Percentiles rank a stretch among this genome's conserved stretches.
Evolutionary conservation across 2,329 filamentous ascomycete species (phyloP).

Genomic region (Zymoseptoria brevis): DNA sequence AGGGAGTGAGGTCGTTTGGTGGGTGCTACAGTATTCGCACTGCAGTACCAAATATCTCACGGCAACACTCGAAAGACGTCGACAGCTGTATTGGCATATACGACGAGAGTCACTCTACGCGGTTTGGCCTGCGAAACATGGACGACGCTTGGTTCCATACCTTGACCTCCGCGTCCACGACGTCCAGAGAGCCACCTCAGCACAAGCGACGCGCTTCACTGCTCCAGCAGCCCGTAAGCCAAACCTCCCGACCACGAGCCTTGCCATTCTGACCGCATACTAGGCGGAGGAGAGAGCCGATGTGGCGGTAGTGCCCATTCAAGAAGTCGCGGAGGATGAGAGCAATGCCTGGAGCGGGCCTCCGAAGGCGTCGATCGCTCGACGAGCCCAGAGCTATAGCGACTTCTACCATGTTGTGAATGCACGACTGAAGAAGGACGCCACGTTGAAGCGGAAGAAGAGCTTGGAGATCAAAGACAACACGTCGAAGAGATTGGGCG

Average conservation of each 20-base stretch:
- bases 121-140: slow-evolving; percentile 15
- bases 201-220: slow-evolving; percentile 64
- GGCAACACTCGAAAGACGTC: neutral
- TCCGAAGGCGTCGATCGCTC: slow-evolving; percentile 56
- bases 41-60: too few relatives aligned
- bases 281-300: slow-evolving; percentile 50
- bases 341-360: slow-evolving; percentile 46
- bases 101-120: neutral
- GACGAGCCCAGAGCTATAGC: slow-evolving; percentile 68
- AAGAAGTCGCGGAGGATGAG: slow-evolving; percentile 46
- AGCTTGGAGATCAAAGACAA: slow-evolving; percentile 14
- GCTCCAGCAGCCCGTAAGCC: slow-evolving; percentile 47
- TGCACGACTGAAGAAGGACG: slow-evolving; percentile 46
- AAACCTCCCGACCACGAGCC: slow-evolving; percentile 25
- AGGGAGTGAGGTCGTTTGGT: neutral
- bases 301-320: slow-evolving; percentile 49
- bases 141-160: slow-evolving; percentile 76
- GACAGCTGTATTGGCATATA: neutral
- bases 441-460: slow-evolving; percentile 33
- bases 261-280: slow-evolving; percentile 35
- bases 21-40: neutral
- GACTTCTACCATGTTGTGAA: slow-evolving; percentile 62
- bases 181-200: slow-evolving; percentile 43
- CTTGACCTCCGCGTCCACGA: slow-evolving; percentile 52
- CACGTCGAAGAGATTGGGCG: slow-evolving; percentile 22